Evolutionary conservation across 1,139 yeast species (phyloP), one percentile per base, ranked within the genome.

Genomic region (Yamadazyma oceani): DNA sequence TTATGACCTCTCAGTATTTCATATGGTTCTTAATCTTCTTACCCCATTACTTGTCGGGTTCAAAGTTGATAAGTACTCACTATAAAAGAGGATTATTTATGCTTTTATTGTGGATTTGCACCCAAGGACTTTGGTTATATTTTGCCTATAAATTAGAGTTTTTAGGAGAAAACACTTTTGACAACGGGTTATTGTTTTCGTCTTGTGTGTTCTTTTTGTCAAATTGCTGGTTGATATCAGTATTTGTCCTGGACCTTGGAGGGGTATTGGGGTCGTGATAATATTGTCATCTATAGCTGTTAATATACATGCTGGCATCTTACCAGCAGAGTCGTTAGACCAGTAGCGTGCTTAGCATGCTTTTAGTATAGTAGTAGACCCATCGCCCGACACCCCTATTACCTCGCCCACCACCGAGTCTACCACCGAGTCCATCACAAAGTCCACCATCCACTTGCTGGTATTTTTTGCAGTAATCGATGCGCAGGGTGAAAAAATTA

Each of bases 1-100:
- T 92, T 25, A 85, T 95, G 53, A 92, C 98, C 0, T 87, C 96
- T 1, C 94, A 84, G 54, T 92, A 92, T 60, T 92, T 92, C 59
- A 80, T 90, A 49, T 92, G 98, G 97, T 89, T 83, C 57, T 66
- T 92, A 54, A 87, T 89, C 12, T 78, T 89, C 49, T 61, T 89
- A 34, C 97, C 97, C 1, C 78, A 86, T 39, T 82, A 69, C 53
- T 57, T 85, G 13, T 66, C 80, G 1, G 55, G 61, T n/a, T 67
- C 83, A 0, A 52, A 49, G 6, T 55, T 74, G 13, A 43, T 66
- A 9, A 54, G 46, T 17, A 49, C 49, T 17, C 41, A 51, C 48
- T 34, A 46, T 49, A 16, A 34, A 10, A 60, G 55, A 32, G 80
- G 82, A 0, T 16, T 67, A 0, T 15, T 59, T 1, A 69, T 75